Conservation (phyloP, 1,284 basidiomycete genomes). For the Rhodotorula sp. region DNA sequence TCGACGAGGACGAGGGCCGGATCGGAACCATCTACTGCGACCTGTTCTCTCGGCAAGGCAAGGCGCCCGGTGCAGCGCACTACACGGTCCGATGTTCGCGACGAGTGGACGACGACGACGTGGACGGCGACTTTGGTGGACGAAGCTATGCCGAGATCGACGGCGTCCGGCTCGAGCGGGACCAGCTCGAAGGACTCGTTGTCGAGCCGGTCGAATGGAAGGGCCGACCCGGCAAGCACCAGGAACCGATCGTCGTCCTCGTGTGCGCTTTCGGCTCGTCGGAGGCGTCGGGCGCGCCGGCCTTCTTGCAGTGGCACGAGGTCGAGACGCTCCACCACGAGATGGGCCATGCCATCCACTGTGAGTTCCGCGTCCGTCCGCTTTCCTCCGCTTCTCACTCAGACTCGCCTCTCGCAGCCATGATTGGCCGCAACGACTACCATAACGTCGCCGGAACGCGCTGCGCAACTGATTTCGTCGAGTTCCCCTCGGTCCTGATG, state of each 20-base stretch:
- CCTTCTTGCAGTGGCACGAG: slow-evolving; percentile 86
- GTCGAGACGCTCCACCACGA: slow-evolving; percentile 95
- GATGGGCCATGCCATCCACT: slow-evolving; percentile 99
- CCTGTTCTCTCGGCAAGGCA: slow-evolving; percentile 79
- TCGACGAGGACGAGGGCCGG: slow-evolving; percentile 78
- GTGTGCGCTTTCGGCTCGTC: slow-evolving; percentile 74
- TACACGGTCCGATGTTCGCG: slow-evolving; percentile 96
- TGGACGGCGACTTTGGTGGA: slow-evolving; percentile 59
- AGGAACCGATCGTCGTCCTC: slow-evolving; percentile 87
- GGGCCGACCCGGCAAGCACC: slow-evolving; percentile 68
- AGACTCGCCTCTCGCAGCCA: slow-evolving; percentile 60
- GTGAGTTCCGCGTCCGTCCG: slow-evolving; percentile 56
- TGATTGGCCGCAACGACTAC: slow-evolving; percentile 96
- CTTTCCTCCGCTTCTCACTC: not conserved
- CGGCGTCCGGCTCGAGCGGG: slow-evolving; percentile 46
- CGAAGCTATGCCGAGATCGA: slow-evolving; percentile 48
- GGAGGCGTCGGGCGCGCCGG: slow-evolving; percentile 56
- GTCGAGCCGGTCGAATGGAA: slow-evolving; percentile 51
- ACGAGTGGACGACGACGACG: slow-evolving; percentile 85
- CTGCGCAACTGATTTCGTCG: slow-evolving; percentile 98
- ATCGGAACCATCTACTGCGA: slow-evolving; percentile 96
- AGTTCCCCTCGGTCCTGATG: slow-evolving; percentile 97
- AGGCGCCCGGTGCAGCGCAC: slow-evolving; percentile 88
- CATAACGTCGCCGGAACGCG: slow-evolving; percentile 97
- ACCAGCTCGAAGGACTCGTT: slow-evolving; percentile 40